Evolutionary conservation across 495 filamentous ascomycete species (phyloP), one percentile per base, ranked within the genome.

Genomic region (Penicillium waksmanii): DNA sequence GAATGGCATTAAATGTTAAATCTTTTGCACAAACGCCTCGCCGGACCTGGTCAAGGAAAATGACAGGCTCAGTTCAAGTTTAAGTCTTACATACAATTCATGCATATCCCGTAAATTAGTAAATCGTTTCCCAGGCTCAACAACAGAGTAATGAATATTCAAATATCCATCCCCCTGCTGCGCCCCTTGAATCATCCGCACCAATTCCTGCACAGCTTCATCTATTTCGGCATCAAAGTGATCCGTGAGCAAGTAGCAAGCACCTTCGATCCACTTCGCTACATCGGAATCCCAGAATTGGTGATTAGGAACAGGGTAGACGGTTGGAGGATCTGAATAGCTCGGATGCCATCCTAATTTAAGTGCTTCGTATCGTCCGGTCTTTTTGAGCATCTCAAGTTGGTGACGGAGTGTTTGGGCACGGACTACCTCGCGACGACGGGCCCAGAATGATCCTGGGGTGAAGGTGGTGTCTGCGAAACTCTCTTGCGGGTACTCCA

Each of bases 261-360:
- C 84, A 6, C 80, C 82, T 67, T 86, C 84, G 43, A 86, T 81
- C 80, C 82, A 85, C 64, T 86, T 86, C 5, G 79, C 82, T 12
- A 86, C 72, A 66, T 86, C 84, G 31, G 80, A 83, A 58, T 86
- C 84, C 83, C 82, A 87, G 56, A 85, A 85, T 42, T 81, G 69
- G 46, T 82, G 82, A 34, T 78, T 77, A 1, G 82, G 81, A 31
- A 83, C 69, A 0, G 83, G 83, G 76, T 79, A 84, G 10, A 75
- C 63, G 1, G 70, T 73, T 9, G 73, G 72, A 54, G 74, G 71
- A 36, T 82, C 75, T n/a, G 68, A 68, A 61, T 85, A 84, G 25
- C 67, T 67, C 2, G 78, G 74, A 53, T 84, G 79, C 78, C 77
- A 80, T 65, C 78, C 51, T 36, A 84, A 66, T 47, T 77, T 76